phyloP scores from a whole-genome alignment of 2,329 filamentous ascomycete genomes.

The Eutypa lata region DNA sequence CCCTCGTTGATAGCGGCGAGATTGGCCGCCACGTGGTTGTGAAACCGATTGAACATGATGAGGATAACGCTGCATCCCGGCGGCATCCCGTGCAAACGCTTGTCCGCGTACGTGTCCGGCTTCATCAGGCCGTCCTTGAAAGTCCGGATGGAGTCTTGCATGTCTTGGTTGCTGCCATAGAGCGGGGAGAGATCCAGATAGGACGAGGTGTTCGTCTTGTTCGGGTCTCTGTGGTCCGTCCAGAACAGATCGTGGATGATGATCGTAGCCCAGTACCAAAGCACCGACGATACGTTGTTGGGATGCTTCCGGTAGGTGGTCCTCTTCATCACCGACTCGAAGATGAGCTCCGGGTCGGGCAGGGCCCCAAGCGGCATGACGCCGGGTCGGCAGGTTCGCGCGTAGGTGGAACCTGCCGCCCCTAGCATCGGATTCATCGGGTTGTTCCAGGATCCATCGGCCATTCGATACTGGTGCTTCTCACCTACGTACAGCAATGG shows the following conservation, averaged over 20 bases:
- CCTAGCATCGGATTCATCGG: conserved; percentile 63
- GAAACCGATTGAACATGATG: conserved; percentile 80
- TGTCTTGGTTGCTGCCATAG: conserved; percentile 64
- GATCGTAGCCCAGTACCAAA: conserved; percentile 72
- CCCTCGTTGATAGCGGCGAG: conserved; percentile 84
- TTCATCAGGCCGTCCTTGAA: conserved; percentile 71
- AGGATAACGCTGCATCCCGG: conserved; percentile 69
- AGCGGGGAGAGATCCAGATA: conserved; percentile 70
- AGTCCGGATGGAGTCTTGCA: conserved; percentile 64
- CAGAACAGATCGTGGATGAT: conserved; percentile 74
- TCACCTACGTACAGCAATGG: conserved; percentile 63
- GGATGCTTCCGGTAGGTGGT: conserved; percentile 55
- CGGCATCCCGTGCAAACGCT: conserved; percentile 66
- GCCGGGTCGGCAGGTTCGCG: conserved; percentile 59
- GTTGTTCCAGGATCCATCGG: conserved; percentile 73
- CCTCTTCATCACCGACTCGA: conserved; percentile 59
- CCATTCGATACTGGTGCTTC: conserved; percentile 61
- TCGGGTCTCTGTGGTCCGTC: conserved; percentile 60
- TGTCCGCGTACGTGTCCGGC: conserved; percentile 69
- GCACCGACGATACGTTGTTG: conserved; percentile 68
- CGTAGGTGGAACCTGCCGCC: conserved; percentile 65
- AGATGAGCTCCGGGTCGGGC: conserved; percentile 64
- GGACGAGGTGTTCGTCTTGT: conserved; percentile 57
- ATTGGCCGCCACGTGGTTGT: conserved; percentile 80
- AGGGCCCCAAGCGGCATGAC: conserved; percentile 59